Percentiles rank a stretch among this genome's conserved stretches.
Conservation (phyloP, 768 basidiomycete genomes). For the Leccinum boreale region DNA sequence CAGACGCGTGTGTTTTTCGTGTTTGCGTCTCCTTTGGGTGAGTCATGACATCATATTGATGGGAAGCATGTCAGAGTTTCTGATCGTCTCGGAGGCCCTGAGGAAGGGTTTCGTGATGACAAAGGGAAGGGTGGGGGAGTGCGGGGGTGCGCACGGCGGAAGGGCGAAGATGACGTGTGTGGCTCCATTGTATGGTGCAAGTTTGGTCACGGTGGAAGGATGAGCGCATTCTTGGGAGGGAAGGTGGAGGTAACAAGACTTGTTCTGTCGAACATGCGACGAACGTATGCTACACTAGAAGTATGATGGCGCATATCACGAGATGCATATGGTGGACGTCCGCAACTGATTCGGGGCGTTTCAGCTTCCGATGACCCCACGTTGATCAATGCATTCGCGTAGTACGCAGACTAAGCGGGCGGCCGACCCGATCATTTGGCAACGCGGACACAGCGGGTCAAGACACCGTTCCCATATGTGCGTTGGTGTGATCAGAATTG, state of each 20-base stretch:
- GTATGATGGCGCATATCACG: neutral
- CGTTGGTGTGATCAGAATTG: conserved; percentile 1
- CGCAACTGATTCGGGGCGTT: neutral
- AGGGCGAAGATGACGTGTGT: conserved; percentile 22
- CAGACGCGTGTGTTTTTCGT: conserved; percentile 24
- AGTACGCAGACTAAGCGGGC: neutral
- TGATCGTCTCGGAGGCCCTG: conserved; percentile 16
- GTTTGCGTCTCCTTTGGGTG: conserved; percentile 9
- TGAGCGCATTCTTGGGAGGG: neutral
- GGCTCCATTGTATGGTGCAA: neutral
- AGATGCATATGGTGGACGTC: neutral
- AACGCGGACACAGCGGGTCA: neutral
- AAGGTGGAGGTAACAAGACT: conserved; percentile 1
- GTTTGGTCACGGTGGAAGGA: conserved; percentile 9
- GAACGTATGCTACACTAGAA: conserved; percentile 7
- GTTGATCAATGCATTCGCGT: conserved; percentile 9
- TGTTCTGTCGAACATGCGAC: conserved; percentile 15
- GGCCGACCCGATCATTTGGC: conserved; percentile 8
- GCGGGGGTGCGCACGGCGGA: conserved; percentile 13
- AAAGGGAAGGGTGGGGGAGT: conserved; percentile 14
- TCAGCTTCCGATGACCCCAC: neutral
- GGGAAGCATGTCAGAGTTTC: neutral
- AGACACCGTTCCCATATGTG: conserved; percentile 8
- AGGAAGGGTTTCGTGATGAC: conserved; percentile 10
- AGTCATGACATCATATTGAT: conserved; percentile 19